Base-by-base conservation (phyloP, 768 basidiomycete genomes). In the Mycena sanguinolenta region DNA sequence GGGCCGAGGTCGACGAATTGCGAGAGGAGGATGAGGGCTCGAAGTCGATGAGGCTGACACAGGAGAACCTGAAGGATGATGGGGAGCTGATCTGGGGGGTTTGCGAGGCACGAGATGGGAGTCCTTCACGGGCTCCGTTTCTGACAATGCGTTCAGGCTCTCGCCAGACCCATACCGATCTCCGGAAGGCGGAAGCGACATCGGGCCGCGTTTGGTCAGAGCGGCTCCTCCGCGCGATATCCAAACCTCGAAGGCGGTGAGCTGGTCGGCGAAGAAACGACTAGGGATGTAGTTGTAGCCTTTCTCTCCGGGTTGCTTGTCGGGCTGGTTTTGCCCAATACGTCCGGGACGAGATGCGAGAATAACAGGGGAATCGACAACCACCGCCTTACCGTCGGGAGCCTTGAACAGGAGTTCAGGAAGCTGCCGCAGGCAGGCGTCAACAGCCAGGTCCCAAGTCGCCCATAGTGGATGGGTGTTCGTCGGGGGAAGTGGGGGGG, bases 211-310 rank as follows among this genome's bases (percentile, higher is more conserved):
- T 70, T 88, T 90, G 1, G 93, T 94, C 60, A 95, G 82, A 0
- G 94, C 94, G 3, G 94, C 94, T 1, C 94, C 95, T 21, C 97
- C 96, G 54, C 97, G 90, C 6, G 95, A 95, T 73, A 99, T 95
- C 98, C 97, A 99, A 30, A 99, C 95, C 77, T 98, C 95, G 75
- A 99, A 99, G 2, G 97, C 98, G 0, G 95, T 97, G 28, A 99
- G 87, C 76, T 98, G 97, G 76, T 99, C 96, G 1, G 95, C 89
- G 82, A 99, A 99, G 83, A 99, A 99, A 61, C 91, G 88, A 77
- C 93, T 98, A 10, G 95, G 92, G 46, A 91, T 80, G 78, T 98
- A 99, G 34, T 86, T 82, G 74, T 93, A 92, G 3, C 90, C 87
- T 66, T 83, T 84, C 32, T 86, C 84, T 21, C 78, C 75, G 21